These are phyloP conservation scores for Boletus smithii DNA, from an alignment of 1,284 basidiomycete genomes.

Conservation along the genomic window DNA sequence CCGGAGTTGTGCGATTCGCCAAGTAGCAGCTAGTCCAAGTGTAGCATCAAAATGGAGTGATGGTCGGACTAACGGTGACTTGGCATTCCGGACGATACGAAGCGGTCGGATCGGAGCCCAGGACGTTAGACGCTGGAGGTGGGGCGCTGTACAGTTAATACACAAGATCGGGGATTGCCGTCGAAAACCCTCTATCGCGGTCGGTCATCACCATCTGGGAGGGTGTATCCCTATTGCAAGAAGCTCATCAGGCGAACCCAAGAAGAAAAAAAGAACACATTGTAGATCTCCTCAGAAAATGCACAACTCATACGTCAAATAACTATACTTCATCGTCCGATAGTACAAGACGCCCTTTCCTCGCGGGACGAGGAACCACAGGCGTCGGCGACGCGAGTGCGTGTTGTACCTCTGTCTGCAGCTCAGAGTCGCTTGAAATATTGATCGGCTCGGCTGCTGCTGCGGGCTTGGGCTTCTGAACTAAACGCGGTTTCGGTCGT, in stretches of 20 bases:
- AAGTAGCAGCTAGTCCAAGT: not conserved
- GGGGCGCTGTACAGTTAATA: slow-evolving; percentile 6
- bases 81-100: slow-evolving; percentile 11
- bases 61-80: slow-evolving; percentile 13
- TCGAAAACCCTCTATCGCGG: not conserved
- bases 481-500: slow-evolving; percentile 31
- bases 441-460: slow-evolving; percentile 12
- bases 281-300: slow-evolving; percentile 5
- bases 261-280: slow-evolving; percentile 1
- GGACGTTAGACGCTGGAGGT: not conserved
- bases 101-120: slow-evolving; percentile 20
- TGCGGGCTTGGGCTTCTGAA: slow-evolving; percentile 16
- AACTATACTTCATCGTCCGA: slow-evolving; percentile 44
- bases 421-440: slow-evolving; percentile 28
- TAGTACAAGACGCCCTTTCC: slow-evolving; percentile 38
- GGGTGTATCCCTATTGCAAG: slow-evolving; percentile 6
- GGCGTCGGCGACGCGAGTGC: slow-evolving; percentile 1
- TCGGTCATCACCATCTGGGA: not conserved
- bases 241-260: slow-evolving; percentile 6
- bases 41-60: not conserved
- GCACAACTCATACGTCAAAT: slow-evolving; percentile 7
- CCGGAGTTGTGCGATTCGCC: not conserved
- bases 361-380: slow-evolving; percentile 14
- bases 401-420: not conserved
- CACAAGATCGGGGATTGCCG: not conserved